Evolutionary conservation across 768 basidiomycete genomes (phyloP), one percentile per base, ranked within the genome.

Genomic region (Psilocybe sp.): DNA sequence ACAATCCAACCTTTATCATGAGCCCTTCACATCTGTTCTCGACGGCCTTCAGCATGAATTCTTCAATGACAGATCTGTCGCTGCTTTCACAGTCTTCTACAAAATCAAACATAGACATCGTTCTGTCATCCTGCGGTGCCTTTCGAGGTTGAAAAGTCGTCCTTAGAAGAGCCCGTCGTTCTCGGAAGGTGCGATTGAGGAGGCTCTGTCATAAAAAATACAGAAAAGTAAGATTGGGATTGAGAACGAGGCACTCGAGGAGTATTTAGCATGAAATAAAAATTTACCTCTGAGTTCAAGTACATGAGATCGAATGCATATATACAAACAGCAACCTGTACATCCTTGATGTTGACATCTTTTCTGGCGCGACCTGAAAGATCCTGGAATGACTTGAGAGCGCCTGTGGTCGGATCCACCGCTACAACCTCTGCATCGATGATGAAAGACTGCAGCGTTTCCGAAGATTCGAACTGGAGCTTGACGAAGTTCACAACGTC

Each of bases 251-350:
- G 47, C 23, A 42, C 40, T 31, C n/a, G n/a, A n/a, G n/a, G n/a
- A n/a, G n/a, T n/a, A n/a, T n/a, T n/a, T n/a, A n/a, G 44, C 44
- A 35, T 4, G 5, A 31, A 28, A n/a, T 44, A 37, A 37, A 34
- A 41, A 54, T 82, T 66, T 54, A 91, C 94, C 71, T 85, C 69
- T 52, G 81, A 85, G 65, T 96, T 85, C 41, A 92, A 70, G 60
- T 84, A 84, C 90, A 97, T 89, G 51, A 96, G 59, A 69, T 97
- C 94, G 65, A 96, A 97, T 0, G 81, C 86, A 64, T 81, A 95
- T 2, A 96, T 77, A n/a, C 87, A 86, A 1, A 96, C 90, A 19
- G 82, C 67, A 37, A 95, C 78, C 53, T 80, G 85, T 60, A 97
- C 78, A 58, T 93, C 82, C 51, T 78, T 75, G 5, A 91, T 65